Evolutionary conservation across 1,284 basidiomycete species (phyloP).

Genomic region (Trametes polyzona): DNA sequence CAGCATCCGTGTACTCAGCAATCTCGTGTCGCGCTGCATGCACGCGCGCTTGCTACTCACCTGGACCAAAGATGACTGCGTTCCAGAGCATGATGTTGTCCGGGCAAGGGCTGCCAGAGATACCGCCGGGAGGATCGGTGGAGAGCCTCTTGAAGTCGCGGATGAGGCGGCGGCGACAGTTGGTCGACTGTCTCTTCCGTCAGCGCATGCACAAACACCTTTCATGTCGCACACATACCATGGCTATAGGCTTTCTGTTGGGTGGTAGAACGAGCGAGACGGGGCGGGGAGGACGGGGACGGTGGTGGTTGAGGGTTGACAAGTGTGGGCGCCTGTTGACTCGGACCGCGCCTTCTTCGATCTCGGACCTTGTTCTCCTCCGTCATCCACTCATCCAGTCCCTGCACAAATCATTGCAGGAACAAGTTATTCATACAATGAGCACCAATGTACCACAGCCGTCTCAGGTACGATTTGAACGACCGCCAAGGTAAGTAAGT

Average conservation of each 20-base stretch:
- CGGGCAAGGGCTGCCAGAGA: conserved; percentile 94
- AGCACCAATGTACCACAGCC: no score
- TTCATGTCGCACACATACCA: conserved; percentile 4
- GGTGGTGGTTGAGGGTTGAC: conserved; percentile 20
- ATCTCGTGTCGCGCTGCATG: background rate
- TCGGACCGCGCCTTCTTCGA: background rate
- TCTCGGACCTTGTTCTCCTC: background rate
- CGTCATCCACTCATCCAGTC: background rate
- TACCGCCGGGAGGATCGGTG: conserved; percentile 93
- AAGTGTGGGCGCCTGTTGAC: conserved; percentile 16
- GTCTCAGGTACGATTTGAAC: no score
- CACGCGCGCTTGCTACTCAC: conserved; percentile 49
- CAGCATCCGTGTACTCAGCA: background rate
- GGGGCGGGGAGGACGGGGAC: background rate
- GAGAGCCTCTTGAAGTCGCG: conserved; percentile 96
- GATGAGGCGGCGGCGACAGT: conserved; percentile 88
- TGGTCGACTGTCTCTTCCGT: conserved; percentile 67
- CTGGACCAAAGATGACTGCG: conserved; percentile 98
- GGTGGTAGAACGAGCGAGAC: background rate
- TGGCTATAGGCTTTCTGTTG: background rate
- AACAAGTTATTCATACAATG: no score
- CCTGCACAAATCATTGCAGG: no score
- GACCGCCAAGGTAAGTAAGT: no score
- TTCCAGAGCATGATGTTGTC: conserved; percentile 99
- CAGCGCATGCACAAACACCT: background rate